Conservation (phyloP, 805 yeast genomes). For the Wickerhamomyces subpelliculosus region DNA sequence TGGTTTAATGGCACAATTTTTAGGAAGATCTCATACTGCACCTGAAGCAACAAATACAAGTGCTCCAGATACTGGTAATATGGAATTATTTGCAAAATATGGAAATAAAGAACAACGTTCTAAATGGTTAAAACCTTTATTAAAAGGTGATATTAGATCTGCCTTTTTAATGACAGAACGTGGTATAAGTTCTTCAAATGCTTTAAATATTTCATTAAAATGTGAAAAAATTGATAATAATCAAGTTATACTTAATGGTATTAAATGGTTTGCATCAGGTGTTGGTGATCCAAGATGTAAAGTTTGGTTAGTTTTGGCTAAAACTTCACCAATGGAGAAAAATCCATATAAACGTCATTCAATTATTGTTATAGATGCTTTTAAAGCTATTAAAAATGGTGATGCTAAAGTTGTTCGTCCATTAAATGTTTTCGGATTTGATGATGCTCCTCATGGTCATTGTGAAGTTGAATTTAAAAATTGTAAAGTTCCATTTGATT, state of each 20-base stretch:
- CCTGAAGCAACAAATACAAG: constrained; percentile 54
- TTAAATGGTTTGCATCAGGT: constrained; percentile 68
- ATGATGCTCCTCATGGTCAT: constrained; percentile 71
- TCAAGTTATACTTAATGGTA: constrained; percentile 45
- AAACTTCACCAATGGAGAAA: constrained; percentile 18
- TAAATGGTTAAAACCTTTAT: constrained; percentile 45
- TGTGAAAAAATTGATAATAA: constrained; percentile 37
- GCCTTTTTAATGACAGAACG: constrained; percentile 63
- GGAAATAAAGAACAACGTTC: constrained; percentile 36
- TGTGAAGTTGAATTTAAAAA: constrained; percentile 48
- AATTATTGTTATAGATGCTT: constrained; percentile 47
- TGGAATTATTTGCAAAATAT: constrained; percentile 31
- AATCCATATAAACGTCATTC: constrained; percentile 46
- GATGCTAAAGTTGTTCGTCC: constrained; percentile 43
- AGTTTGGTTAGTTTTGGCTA: constrained; percentile 26
- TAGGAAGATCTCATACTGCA: constrained; percentile 48
- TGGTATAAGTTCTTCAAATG: constrained; percentile 54
- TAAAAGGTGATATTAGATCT: constrained; percentile 48
- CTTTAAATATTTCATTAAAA: constrained; percentile 45
- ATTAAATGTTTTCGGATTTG: constrained; percentile 48
- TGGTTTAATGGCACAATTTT: constrained; percentile 56
- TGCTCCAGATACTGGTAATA: constrained; percentile 66
- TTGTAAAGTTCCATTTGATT: constrained; percentile 37
- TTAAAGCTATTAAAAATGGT: constrained; percentile 42
- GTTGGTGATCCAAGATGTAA: constrained; percentile 60